phyloP scores from a whole-genome alignment of 306 rosid species.

The Sechiopsis laciniata region DNA sequence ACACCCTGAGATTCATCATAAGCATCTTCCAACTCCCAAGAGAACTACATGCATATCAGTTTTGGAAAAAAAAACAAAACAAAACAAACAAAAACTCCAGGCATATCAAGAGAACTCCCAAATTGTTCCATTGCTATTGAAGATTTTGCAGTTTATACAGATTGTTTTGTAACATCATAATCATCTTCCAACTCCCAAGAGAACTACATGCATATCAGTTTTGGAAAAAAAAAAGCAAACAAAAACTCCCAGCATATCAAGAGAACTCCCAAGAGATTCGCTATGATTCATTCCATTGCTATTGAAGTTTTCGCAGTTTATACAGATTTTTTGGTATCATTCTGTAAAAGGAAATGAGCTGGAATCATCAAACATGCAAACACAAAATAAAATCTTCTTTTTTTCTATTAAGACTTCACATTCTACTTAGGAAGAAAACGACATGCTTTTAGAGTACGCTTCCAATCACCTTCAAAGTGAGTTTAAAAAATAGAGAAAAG shows the following conservation, averaged over 20 bases:
- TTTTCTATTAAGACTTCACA: not conserved
- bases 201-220: not conserved
- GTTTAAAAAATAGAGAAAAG: not conserved
- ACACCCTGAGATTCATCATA: not conserved
- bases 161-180: slow-evolving; percentile 1
- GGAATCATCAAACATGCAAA: not conserved
- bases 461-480: not conserved
- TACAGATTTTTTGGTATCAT: not conserved
- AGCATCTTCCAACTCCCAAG: slow-evolving; percentile 12
- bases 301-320: not conserved
- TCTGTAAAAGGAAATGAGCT: not conserved
- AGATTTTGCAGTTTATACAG: not conserved
- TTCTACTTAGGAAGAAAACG: not conserved
- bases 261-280: not conserved
- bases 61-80: too few relatives aligned
- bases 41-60: not conserved
- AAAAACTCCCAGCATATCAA: too few relatives aligned
- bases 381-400: not conserved
- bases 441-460: not conserved
- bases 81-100: too few relatives aligned
- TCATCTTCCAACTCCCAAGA: slow-evolving; percentile 10
- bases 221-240: too few relatives aligned
- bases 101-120: not conserved
- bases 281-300: not conserved
- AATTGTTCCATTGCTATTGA: not conserved